A percentile compares a stretch with the other conserved stretches of the same genome.
Conservation (phyloP, 2,329 filamentous ascomycete species). For the Amylocarpus encephaloides region DNA sequence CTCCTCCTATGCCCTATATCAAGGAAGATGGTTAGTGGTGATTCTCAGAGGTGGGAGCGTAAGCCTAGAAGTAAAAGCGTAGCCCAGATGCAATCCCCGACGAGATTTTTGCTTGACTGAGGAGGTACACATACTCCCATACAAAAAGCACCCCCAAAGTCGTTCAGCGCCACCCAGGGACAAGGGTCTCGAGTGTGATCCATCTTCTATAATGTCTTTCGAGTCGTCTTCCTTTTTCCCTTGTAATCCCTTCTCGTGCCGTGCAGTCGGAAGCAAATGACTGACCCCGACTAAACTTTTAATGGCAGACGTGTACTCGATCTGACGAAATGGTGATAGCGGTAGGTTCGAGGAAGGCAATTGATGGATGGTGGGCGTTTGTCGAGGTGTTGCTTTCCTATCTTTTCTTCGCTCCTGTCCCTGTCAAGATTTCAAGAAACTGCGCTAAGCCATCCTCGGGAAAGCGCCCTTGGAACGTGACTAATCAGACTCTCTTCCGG, state of each 20-base stretch:
- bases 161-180: conserved; percentile 92
- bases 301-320: no score
- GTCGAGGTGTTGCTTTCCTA: no score
- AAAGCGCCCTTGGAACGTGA: not conserved
- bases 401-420: no score
- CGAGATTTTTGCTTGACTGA: conserved; percentile 3
- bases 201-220: conserved; percentile 45
- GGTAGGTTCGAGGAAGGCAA: no score
- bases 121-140: conserved; percentile 70
- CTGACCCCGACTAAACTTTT: no score
- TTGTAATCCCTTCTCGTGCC: not conserved
- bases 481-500: no score
- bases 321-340: no score
- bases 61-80: not conserved
- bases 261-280: not conserved
- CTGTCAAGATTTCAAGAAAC: not conserved
- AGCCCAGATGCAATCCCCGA: not conserved
- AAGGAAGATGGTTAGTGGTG: not conserved
- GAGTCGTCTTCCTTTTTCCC: conserved; percentile 1
- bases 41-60: not conserved
- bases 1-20: conserved; percentile 63
- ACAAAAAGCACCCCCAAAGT: conserved; percentile 93
- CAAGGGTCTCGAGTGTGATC: conserved; percentile 97
- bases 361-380: no score
- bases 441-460: not conserved